phyloP scores from a whole-genome alignment of 2,329 filamentous ascomycete genomes.

The Talaromyces sp. region DNA sequence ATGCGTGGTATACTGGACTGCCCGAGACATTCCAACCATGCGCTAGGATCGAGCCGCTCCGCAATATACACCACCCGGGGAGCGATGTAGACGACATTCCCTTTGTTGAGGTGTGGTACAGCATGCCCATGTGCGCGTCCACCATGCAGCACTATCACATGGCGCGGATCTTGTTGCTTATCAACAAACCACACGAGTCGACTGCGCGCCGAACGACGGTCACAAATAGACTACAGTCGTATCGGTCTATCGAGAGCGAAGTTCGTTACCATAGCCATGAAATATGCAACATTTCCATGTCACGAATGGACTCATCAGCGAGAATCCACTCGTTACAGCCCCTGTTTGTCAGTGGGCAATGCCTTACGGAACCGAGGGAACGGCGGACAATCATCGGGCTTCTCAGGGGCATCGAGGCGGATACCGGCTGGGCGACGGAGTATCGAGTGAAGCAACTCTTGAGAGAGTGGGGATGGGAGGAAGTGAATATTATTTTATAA shows the following conservation, averaged over 20 bases:
- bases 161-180: slow-evolving; percentile 38
- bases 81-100: slow-evolving; percentile 24
- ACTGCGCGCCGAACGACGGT: slow-evolving; percentile 50
- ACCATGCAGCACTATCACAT: slow-evolving; percentile 50
- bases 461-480: slow-evolving; percentile 32
- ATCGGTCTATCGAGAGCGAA: slow-evolving; percentile 54
- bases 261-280: slow-evolving; percentile 57
- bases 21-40: slow-evolving; percentile 58
- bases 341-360: slow-evolving; percentile 60
- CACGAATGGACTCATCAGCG: slow-evolving; percentile 54
- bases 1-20: slow-evolving; percentile 56
- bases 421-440: slow-evolving; percentile 61
- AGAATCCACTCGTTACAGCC: slow-evolving; percentile 59
- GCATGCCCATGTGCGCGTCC: slow-evolving; percentile 61
- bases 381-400: slow-evolving; percentile 53
- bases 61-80: slow-evolving; percentile 15
- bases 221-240: slow-evolving; percentile 52
- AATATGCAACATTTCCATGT: slow-evolving; percentile 58
- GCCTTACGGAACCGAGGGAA: slow-evolving; percentile 52
- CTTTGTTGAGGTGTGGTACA: slow-evolving; percentile 60
- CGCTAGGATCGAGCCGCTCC: slow-evolving; percentile 43
- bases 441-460: slow-evolving; percentile 55
- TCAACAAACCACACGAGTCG: slow-evolving; percentile 39
- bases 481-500: slow-evolving; percentile 6
- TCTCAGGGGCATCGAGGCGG: slow-evolving; percentile 56